Evolutionary conservation across 1,284 basidiomycete genomes (phyloP), one percentile per base, ranked within the genome.

Genomic region (Fomitiporia mediterranea): DNA sequence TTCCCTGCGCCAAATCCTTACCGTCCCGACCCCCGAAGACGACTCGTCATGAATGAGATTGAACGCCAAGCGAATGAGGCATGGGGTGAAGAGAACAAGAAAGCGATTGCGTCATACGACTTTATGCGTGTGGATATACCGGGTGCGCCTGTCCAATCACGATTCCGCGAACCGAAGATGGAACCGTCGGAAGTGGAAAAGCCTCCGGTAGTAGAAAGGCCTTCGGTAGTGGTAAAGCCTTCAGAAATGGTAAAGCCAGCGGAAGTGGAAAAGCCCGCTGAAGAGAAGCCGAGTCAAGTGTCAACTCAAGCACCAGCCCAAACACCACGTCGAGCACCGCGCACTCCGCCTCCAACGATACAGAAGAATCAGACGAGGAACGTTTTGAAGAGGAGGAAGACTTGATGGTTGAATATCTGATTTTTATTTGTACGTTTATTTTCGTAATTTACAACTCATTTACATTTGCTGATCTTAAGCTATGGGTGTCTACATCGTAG

Each of bases 81-180:
- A 11, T 89, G 83, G 85, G 73, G 69, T 27, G 69, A 72, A 46
- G 68, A 63, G 44, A n/a, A n/a, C n/a, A n/a, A n/a, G n/a, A 68
- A 68, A 15, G 84, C 82, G 0, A 69, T 77, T 5, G 80, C 82
- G 4, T 82, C 87, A n/a, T 76, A 76, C 60, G 89, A 92, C 68
- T 88, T 82, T 57, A 79, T 88, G 77, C 72, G 73, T 43, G 66
- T 87, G 34, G 69, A 72, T 5, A 69, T 91, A 32, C 77, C 80
- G 4, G 53, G 53, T 7, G 34, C n/a, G 11, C n/a, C 11, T 17
- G 21, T 49, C 25, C 27, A 46, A 30, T 55, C 53, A 9, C 43
- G 53, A 4, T 55, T 55, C 38, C 38, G 27, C 6, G 53, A 55
- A 38, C 53, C 53, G 21, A 19, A 40, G 19, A 42, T 52, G 49